These are phyloP conservation scores for Cylindricascospora bacillispora DNA, from an alignment of 1,139 yeast species.

Conservation along the genomic window DNA sequence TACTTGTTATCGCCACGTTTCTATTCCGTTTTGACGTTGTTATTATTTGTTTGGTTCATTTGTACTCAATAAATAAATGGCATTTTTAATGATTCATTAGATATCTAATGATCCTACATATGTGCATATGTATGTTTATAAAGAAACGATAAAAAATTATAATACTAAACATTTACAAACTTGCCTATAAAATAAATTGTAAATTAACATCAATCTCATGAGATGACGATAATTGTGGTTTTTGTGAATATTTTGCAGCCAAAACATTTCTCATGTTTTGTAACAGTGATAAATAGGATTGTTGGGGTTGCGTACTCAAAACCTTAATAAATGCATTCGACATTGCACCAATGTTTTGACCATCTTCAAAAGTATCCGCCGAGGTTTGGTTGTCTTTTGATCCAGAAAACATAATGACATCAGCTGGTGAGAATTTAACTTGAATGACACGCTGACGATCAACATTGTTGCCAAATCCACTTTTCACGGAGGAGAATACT, in stretches of 20 bases:
- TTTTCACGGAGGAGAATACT: constrained; percentile 37
- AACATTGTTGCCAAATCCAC: constrained; percentile 17
- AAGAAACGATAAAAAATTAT: no score
- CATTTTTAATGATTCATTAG: no score
- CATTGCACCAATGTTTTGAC: constrained; percentile 86
- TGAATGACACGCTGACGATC: constrained; percentile 35
- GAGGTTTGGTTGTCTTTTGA: constrained; percentile 74
- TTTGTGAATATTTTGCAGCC: constrained; percentile 62
- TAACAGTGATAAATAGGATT: constrained; percentile 62
- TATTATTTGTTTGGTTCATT: no score
- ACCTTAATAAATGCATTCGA: constrained; percentile 78
- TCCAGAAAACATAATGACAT: constrained; percentile 75
- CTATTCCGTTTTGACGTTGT: no score
- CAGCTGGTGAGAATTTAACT: constrained; percentile 75
- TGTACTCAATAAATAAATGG: no score
- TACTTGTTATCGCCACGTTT: no score
- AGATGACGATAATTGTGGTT: constrained; percentile 76
- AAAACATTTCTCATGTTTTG: constrained; percentile 69
- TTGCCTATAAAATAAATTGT: constrained; percentile 37
- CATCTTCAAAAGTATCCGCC: constrained; percentile 75
- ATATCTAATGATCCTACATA: no score
- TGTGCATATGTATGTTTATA: no score
- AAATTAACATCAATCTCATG: constrained; percentile 77
- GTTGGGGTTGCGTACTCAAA: constrained; percentile 53
- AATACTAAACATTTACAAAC: no score